Conservation (phyloP, 352 stramenopile species). For the Pilasporangium apinafurcum region DNA sequence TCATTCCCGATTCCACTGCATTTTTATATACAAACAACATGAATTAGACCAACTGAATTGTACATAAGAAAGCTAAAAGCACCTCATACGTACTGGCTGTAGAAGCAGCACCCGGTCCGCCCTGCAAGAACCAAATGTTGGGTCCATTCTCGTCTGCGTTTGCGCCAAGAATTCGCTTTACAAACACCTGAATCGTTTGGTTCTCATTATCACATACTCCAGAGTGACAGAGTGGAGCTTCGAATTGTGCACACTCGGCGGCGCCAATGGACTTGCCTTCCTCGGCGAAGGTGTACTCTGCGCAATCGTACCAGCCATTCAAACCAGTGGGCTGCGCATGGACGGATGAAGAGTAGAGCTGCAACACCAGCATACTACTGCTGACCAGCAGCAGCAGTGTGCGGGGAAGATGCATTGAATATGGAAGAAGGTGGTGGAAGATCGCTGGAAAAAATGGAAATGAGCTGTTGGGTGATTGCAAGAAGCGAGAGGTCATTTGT, state of each 20-base stretch:
- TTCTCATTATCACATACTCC: constrained; percentile 25
- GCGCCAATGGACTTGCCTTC: constrained; percentile 3
- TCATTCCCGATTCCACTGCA: constrained; percentile 32
- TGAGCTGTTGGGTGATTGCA: too few species aligned
- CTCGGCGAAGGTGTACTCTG: constrained; percentile 8
- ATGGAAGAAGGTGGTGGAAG: too few species aligned
- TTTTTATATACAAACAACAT: neutral
- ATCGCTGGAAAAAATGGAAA: too few species aligned
- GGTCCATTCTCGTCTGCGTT: neutral
- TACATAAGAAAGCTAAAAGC: too few species aligned
- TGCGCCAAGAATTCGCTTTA: constrained; percentile 29
- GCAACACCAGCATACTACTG: too few species aligned
- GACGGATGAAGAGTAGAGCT: too few species aligned
- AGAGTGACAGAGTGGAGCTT: constrained; percentile 27
- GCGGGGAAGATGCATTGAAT: too few species aligned
- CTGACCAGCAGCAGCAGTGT: too few species aligned
- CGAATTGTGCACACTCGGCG: constrained; percentile 30
- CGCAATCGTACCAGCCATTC: constrained; percentile 47
- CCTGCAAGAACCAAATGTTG: constrained; percentile 45
- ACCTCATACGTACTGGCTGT: constrained; percentile 32
- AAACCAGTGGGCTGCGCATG: too few species aligned
- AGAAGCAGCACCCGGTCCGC: constrained; percentile 32
- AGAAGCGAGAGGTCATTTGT: too few species aligned
- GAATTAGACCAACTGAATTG: too few species aligned
- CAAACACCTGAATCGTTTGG: constrained; percentile 29